Percentiles rank a stretch among this genome's conserved stretches.
Conservation (phyloP, 805 yeast species). For the Nakazawaea wickerhamii region DNA sequence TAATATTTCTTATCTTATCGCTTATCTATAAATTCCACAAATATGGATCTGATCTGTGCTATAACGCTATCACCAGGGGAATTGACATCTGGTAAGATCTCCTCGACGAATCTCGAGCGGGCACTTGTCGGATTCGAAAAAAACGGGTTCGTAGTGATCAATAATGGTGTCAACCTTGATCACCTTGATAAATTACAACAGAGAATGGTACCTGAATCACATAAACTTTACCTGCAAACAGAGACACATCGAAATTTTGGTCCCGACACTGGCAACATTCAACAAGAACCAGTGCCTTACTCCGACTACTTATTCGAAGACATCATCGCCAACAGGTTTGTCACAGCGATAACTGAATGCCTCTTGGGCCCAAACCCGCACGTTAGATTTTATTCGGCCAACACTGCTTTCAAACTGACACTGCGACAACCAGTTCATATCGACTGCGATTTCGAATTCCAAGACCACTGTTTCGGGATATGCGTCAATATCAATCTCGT, state of each 20-base stretch:
- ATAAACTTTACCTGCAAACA: conserved; percentile 1
- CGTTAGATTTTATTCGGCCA: conserved; percentile 9
- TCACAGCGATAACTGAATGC: conserved; percentile 5
- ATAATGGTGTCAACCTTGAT: conserved; percentile 5
- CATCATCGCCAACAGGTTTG: conserved; percentile 8
- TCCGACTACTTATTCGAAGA: conserved; percentile 7
- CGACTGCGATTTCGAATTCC: conserved; percentile 3
- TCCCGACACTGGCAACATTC: conserved; percentile 6
- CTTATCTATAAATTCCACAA: background rate
- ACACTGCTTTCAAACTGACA: conserved; percentile 5
- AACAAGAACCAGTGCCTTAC: conserved; percentile 11
- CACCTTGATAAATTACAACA: conserved; percentile 5
- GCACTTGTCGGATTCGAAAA: conserved; percentile 10
- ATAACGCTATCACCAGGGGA: conserved; percentile 3
- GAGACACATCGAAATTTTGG: conserved; percentile 9
- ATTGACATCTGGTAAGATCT: background rate
- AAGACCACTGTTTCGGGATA: conserved; percentile 9
- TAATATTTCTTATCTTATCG: background rate
- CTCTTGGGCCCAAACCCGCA: conserved; percentile 7
- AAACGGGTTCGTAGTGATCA: conserved; percentile 8
- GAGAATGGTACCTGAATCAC: conserved; percentile 8
- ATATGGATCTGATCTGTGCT: background rate
- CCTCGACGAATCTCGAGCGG: conserved; percentile 5
- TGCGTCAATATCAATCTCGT: conserved; percentile 10
- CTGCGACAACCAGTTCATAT: conserved; percentile 8